phyloP scores from a whole-genome alignment of 129 eudicot genomes.

The Flaveria bidentis region DNA sequence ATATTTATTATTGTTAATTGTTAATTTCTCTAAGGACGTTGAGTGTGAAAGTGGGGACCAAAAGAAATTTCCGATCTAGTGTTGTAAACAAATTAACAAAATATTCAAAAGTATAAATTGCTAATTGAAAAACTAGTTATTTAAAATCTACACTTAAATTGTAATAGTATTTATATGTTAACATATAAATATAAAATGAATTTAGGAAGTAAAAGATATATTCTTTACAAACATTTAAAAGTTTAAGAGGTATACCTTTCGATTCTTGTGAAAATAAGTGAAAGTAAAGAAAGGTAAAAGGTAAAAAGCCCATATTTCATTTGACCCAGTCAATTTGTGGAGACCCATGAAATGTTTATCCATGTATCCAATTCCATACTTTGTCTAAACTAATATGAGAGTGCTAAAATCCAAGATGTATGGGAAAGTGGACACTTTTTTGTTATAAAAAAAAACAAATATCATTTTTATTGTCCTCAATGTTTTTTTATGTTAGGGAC shows the following conservation, averaged over 20 bases:
- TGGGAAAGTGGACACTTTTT: conserved; percentile 33
- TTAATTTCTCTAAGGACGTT: conserved; percentile 7
- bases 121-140: background rate
- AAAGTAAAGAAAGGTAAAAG: conserved; percentile 32
- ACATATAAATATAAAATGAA: background rate
- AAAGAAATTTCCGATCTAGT: conserved; percentile 12
- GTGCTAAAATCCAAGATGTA: conserved; percentile 43
- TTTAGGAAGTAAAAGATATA: background rate
- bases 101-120: background rate
- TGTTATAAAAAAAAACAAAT: background rate
- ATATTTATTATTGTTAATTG: background rate
- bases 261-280: conserved; percentile 31
- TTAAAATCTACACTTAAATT: background rate
- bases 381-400: conserved; percentile 30
- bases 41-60: conserved; percentile 35
- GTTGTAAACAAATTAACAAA: conserved; percentile 2
- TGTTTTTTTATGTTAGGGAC: conserved; percentile 20
- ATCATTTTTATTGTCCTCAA: background rate
- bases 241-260: conserved; percentile 5
- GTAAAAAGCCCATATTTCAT: conserved; percentile 10
- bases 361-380: conserved; percentile 18
- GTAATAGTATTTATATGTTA: background rate
- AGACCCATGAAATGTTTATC: conserved; percentile 41
- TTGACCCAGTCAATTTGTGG: conserved; percentile 38
- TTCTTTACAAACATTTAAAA: background rate